These are phyloP conservation scores for Hymenoscyphus salicellus DNA, from an alignment of 2,329 filamentous ascomycete genomes.

Conservation along the genomic window DNA sequence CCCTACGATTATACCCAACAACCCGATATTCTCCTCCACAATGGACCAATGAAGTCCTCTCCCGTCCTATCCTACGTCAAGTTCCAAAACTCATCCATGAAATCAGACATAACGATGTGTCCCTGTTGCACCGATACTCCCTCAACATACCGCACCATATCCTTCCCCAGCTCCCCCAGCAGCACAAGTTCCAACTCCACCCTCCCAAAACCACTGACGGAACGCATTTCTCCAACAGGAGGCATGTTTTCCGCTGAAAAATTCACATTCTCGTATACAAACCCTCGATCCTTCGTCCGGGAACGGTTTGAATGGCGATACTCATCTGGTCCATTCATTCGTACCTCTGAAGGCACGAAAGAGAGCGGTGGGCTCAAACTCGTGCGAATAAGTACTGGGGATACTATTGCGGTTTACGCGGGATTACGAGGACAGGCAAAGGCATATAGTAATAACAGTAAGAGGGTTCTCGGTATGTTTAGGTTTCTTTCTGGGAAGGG, in stretches of 20 bases:
- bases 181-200: conserved; percentile 5
- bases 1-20: conserved; percentile 17
- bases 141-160: conserved; percentile 12
- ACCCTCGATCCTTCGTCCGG: conserved; percentile 19
- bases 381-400: conserved; percentile 25
- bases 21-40: conserved; percentile 30
- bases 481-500: conserved; percentile 23
- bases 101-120: conserved; percentile 30
- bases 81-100: conserved; percentile 27
- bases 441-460: conserved; percentile 11
- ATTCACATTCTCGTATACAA: conserved; percentile 27
- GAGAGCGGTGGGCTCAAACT: conserved; percentile 28
- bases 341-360: conserved; percentile 18
- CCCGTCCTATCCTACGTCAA: conserved; percentile 28
- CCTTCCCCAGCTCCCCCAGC: conserved; percentile 8
- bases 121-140: conserved; percentile 18
- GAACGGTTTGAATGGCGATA: conserved; percentile 32
- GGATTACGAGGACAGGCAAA: conserved; percentile 21
- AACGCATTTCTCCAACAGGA: conserved; percentile 21
- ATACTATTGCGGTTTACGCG: conserved; percentile 31
- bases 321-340: conserved; percentile 16
- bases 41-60: conserved; percentile 22
- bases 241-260: conserved; percentile 28
- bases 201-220: conserved; percentile 21
- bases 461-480: conserved; percentile 26